Percentiles rank a stretch among this genome's conserved stretches.
Conservation (phyloP, 306 rosid species). For the Lagenaria siceraria region DNA sequence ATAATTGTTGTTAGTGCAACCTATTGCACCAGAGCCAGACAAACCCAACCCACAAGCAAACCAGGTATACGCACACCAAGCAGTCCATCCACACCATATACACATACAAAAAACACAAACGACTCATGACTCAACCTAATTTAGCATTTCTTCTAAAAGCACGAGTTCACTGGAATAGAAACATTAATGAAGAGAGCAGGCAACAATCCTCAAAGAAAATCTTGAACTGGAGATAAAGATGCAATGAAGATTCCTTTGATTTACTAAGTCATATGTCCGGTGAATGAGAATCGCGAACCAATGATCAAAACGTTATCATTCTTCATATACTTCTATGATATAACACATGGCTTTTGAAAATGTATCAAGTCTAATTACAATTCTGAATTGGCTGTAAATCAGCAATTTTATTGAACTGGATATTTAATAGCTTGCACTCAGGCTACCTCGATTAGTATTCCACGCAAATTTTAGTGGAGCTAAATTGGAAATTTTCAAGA, state of each 20-base stretch:
- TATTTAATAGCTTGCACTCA: neutral
- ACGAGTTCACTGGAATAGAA: constrained; percentile 18
- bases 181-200: constrained; percentile 7
- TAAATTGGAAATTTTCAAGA: neutral
- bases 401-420: neutral
- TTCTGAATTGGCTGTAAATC: neutral
- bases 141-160: constrained; percentile 31
- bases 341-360: neutral
- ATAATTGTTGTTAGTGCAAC: constrained; percentile 99
- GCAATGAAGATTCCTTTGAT: neutral
- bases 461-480: too few species aligned
- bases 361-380: neutral
- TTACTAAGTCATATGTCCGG: neutral
- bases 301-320: neutral
- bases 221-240: neutral
- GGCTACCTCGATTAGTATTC: too few species aligned
- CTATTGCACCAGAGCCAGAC: constrained; percentile 81
- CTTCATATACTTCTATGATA: too few species aligned
- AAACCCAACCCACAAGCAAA: constrained; percentile 63
- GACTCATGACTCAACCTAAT: constrained; percentile 54
- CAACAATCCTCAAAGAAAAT: neutral
- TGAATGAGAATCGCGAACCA: neutral
- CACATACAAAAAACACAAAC: constrained; percentile 82
- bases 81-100: constrained; percentile 70
- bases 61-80: constrained; percentile 73